Conservation (phyloP, 2,329 filamentous ascomycete genomes). For the Gremmenia infestans region DNA sequence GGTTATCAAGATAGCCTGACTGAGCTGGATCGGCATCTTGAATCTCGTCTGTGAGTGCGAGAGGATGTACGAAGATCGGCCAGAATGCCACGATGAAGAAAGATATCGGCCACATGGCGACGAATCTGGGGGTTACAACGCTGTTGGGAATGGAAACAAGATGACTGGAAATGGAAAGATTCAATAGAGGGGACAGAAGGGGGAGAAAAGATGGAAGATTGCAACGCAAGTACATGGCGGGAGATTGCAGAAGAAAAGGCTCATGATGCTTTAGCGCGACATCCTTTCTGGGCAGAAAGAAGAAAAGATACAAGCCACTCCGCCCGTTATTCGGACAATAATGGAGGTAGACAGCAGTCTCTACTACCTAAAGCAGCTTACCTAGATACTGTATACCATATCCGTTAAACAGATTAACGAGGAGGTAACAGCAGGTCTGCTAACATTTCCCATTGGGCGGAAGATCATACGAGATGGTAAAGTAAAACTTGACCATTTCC, state of each 20-base stretch:
- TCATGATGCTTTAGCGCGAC: not conserved
- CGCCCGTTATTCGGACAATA: too few species aligned
- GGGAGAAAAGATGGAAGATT: not conserved
- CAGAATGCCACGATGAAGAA: slow-evolving; percentile 12
- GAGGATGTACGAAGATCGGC: slow-evolving; percentile 9
- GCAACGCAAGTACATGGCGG: not conserved
- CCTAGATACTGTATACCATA: too few species aligned
- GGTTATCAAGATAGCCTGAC: slow-evolving; percentile 36
- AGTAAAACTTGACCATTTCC: too few species aligned
- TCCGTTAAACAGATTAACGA: too few species aligned
- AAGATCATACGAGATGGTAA: too few species aligned
- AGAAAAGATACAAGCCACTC: too few species aligned
- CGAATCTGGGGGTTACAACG: not conserved
- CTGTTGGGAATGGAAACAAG: not conserved
- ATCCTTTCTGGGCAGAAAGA: too few species aligned
- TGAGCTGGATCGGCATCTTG: slow-evolving; percentile 32
- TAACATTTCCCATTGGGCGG: too few species aligned
- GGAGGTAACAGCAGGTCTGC: too few species aligned
- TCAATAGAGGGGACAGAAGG: not conserved
- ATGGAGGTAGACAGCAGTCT: too few species aligned
- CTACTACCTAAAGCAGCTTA: too few species aligned
- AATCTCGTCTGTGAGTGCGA: slow-evolving; percentile 19
- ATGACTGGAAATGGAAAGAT: not conserved
- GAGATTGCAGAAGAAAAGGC: too few species aligned
- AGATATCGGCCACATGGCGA: slow-evolving; percentile 10